Evolutionary conservation across 345 rosid genomes (phyloP), one percentile per base, ranked within the genome.

Genomic region (Citrus glauca): DNA sequence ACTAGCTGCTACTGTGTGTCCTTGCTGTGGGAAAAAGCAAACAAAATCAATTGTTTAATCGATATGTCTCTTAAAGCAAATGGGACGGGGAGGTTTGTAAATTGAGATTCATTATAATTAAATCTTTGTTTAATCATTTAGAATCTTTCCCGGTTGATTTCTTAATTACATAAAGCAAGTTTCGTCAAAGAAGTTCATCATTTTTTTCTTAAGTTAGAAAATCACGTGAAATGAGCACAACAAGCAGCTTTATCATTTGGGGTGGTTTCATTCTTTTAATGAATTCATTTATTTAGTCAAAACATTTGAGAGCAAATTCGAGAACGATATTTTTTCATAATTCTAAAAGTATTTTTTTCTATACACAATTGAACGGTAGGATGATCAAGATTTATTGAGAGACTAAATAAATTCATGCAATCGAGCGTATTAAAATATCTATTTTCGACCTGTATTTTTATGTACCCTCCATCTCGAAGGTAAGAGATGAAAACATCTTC

Each of bases 1-100:
- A 0, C 0, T 32, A 78, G 70, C 75, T 10, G 59, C 69, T 30
- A 30, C 33, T 32, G 33, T 32, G 33, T 57, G 59, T 64, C 80
- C 42, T 82, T 27, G 78, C 81, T 24, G 60, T n/a, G 17, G n/a
- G 53, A 81, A n/a, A 53, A 53, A 19, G 57, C 20, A 53, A 16
- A 53, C 4, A 13, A 45, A 45, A 45, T 45, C 4, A 45, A 1
- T 45, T 45, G 50, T 45, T 53, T 53, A 53, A 53, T 53, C 19
- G 2, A 53, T n/a, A 2, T 59, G 28, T 9, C 24, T n/a, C 35
- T 33, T 30, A 0, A 22, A n/a, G 27, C 27, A n/a, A n/a, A 7
- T 53, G 57, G 57, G 57, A n/a, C 2, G 27, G 13, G 62, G 27
- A 7, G 28, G 62, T 59, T 59, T 59, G 24, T 2, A n/a, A 59